Base-by-base conservation (phyloP, 768 basidiomycete genomes). In the Boletellus ananas region DNA sequence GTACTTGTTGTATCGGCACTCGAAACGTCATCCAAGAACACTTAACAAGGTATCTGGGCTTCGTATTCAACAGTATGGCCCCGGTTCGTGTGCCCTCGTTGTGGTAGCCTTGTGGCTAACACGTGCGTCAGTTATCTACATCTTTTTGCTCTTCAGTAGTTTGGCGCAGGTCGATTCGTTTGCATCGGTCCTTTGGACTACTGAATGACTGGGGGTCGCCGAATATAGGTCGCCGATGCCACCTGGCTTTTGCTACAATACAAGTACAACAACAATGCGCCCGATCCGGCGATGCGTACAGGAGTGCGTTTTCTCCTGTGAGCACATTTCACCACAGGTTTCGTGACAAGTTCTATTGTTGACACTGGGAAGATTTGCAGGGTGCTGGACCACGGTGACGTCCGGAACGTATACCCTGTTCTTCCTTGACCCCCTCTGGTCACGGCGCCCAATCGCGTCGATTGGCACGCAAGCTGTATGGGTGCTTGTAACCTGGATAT, bases 211-310 rank as follows among this genome's bases (percentile, higher is more conserved):
- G 3, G 14, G 23, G 31, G 42, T 47, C n/a, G 34, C 20, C 34
- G 39, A 45, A 39, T 35, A 54, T 25, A 80, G 83, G 64, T 78
- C 18, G 79, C 80, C 3, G 66, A 80, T 34, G 66, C 79, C 40
- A 78, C 74, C 56, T 85, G 83, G 83, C 67, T 85, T 43, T 60
- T 83, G 25, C 61, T 80, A 6, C 81, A 84, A 59, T 83, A 78
- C 63, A 68, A 69, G 27, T 75, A 75, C 63, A 75, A 79, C 43
- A 60, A 73, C 41, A 81, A 79, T 38, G 77, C 74, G 50, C 80
- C 83, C 3, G 74, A 75, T 55, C n/a, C 62, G 3, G 63, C 66
- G 34, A 67, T 71, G n/a, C 72, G 74, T 21, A 73, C 62, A 5
- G 79, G 73, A 0, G 70, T 76, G 34, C 69, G 72, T 20, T 68